Percentiles rank a stretch among this genome's conserved stretches.
Evolutionary conservation across 1,284 basidiomycete species (phyloP).

Genomic region (Ganoderma sp.): DNA sequence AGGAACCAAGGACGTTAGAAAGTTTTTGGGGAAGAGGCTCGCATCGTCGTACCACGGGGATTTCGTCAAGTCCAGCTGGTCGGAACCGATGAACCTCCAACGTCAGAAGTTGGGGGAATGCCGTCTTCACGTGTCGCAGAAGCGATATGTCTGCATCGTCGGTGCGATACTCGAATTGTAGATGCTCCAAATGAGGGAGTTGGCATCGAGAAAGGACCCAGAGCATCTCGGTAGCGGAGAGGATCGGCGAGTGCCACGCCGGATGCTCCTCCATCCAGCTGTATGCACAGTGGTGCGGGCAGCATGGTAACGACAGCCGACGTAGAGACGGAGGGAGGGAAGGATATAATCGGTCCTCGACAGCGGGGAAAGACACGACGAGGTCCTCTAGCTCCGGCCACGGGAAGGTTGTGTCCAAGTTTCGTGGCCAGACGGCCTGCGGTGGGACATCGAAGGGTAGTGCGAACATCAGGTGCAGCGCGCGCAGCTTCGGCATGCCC

Average conservation of each 20-base stretch:
- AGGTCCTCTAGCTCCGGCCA: conserved; percentile 12
- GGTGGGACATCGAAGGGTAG: neutral
- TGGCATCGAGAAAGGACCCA: neutral
- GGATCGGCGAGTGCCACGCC: neutral
- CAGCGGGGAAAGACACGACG: neutral
- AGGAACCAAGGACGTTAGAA: too few relatives aligned
- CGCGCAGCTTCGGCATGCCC: neutral
- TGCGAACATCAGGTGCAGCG: neutral
- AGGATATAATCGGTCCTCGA: neutral
- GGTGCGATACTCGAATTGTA: conserved; percentile 4
- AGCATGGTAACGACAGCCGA: conserved; percentile 1
- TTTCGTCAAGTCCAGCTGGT: too few relatives aligned
- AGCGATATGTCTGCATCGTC: neutral
- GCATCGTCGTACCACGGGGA: too few relatives aligned
- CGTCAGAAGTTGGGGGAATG: too few relatives aligned
- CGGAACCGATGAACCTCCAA: too few relatives aligned
- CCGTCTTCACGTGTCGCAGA: too few relatives aligned
- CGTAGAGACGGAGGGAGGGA: conserved; percentile 2
- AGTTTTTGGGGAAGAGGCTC: too few relatives aligned
- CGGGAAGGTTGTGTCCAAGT: neutral
- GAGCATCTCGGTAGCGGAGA: neutral
- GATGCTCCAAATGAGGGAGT: neutral
- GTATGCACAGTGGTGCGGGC: conserved; percentile 1
- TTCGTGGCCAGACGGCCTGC: neutral
- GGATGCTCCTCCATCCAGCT: neutral